phyloP scores from a whole-genome alignment of 1,284 basidiomycete species.

The Golubevia pallescens region DNA sequence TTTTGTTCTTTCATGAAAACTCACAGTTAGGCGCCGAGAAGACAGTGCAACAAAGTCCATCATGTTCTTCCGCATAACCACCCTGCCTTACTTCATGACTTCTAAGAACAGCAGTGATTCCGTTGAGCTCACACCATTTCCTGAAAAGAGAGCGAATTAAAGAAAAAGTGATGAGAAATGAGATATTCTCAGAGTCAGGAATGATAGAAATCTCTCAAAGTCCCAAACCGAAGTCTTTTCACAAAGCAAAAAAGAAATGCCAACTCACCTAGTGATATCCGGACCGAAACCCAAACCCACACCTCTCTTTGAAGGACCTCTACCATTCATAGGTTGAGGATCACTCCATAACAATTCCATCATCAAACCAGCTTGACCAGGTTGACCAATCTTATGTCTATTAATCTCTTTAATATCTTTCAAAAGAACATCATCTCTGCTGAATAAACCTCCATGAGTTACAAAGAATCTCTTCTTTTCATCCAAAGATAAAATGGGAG shows the following conservation, averaged over 20 bases:
- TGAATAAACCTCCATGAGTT: conserved; percentile 89
- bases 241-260: too few relatives aligned
- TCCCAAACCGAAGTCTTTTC: neutral
- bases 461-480: conserved; percentile 90
- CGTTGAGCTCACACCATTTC: conserved; percentile 87
- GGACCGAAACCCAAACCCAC: conserved; percentile 96
- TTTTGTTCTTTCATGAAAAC: too few relatives aligned
- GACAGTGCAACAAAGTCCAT: conserved; percentile 85
- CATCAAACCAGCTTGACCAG: conserved; percentile 94
- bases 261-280: conserved; percentile 69
- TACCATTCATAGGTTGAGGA: conserved; percentile 86
- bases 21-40: conserved; percentile 61
- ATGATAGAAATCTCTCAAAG: too few relatives aligned
- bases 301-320: conserved; percentile 94
- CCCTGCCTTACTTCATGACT: conserved; percentile 95
- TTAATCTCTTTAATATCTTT: conserved; percentile 89
- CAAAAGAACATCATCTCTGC: conserved; percentile 88
- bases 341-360: conserved; percentile 77
- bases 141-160: too few relatives aligned
- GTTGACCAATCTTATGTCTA: conserved; percentile 80
- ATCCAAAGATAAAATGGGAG: conserved; percentile 77
- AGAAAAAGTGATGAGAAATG: neutral
- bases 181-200: neutral
- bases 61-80: conserved; percentile 85
- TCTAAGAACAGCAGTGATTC: conserved; percentile 85